Evolutionary conservation across 768 basidiomycete species (phyloP).

Genomic region (Pleurotus tuoliensis): DNA sequence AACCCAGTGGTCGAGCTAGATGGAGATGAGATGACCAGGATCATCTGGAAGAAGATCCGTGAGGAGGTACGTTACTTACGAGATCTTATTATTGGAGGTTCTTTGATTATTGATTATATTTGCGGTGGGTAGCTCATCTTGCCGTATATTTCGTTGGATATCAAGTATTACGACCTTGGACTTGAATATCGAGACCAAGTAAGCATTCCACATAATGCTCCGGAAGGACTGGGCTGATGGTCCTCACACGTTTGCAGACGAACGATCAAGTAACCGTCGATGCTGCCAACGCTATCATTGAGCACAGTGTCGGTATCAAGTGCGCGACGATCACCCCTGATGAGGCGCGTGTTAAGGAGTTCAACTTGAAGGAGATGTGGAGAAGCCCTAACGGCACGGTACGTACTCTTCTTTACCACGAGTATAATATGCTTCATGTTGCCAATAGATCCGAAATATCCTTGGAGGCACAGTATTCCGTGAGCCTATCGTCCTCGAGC

Average conservation of each 20-base stretch:
- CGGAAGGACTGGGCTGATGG: too few relatives aligned
- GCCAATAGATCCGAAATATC: constrained; percentile 85
- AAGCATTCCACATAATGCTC: constrained; percentile 11
- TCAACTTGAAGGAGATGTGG: constrained; percentile 99
- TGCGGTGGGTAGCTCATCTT: constrained; percentile 72
- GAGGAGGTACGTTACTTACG: constrained; percentile 64
- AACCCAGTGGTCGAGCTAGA: constrained; percentile 95
- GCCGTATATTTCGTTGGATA: constrained; percentile 90
- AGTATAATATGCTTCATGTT: constrained; percentile 4
- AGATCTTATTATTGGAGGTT: neutral
- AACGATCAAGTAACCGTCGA: constrained; percentile 92
- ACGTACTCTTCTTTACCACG: constrained; percentile 21
- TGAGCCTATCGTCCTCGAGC: constrained; percentile 90
- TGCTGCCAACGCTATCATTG: constrained; percentile 89
- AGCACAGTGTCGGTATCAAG: constrained; percentile 97
- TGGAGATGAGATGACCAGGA: constrained; percentile 98
- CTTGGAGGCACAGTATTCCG: constrained; percentile 98
- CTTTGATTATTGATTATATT: neutral
- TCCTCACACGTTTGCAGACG: constrained; percentile 46
- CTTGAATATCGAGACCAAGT: constrained; percentile 90
- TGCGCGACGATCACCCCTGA: constrained; percentile 99
- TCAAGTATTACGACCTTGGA: constrained; percentile 99
- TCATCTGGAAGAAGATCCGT: constrained; percentile 98
- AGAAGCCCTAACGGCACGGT: constrained; percentile 94
- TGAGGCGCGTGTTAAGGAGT: constrained; percentile 93